These are phyloP conservation scores for Pelargonium nanum DNA, from an alignment of 345 rosid genomes.

Conservation along the genomic window DNA sequence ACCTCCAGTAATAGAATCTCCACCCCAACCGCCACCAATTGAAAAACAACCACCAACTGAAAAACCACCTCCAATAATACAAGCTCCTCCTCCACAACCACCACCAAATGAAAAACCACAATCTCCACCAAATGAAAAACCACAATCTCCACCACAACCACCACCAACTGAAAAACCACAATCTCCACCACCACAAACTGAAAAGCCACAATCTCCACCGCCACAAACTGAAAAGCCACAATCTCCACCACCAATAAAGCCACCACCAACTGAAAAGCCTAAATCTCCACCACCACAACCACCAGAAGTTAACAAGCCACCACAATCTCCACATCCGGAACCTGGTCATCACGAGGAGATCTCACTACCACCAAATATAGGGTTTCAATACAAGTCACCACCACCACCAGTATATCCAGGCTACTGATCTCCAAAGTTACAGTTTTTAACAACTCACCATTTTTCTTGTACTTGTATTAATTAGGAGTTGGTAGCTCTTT, in stretches of 20 bases:
- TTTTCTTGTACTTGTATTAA: no score
- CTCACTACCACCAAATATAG: constrained; percentile 14
- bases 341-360: neutral
- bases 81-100: neutral
- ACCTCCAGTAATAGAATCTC: neutral
- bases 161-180: constrained; percentile 12
- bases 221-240: constrained; percentile 9
- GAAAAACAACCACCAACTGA: no score
- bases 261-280: neutral
- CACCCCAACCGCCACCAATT: neutral
- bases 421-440: constrained; percentile 8
- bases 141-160: neutral
- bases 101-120: neutral
- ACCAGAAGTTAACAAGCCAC: constrained; percentile 8
- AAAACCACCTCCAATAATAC: neutral
- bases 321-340: no score
- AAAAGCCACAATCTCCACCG: constrained; percentile 1
- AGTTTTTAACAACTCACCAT: no score
- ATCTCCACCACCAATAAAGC: neutral
- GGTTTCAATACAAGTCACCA: constrained; percentile 10
- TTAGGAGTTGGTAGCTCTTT: no score
- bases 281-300: neutral
- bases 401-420: constrained; percentile 5
- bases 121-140: neutral
- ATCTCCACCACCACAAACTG: constrained; percentile 7